A percentile compares a stretch with the other conserved stretches of the same genome.
These are phyloP conservation scores for Ramularia endophylla DNA, from an alignment of 2,329 filamentous ascomycete species.

Conservation along the genomic window DNA sequence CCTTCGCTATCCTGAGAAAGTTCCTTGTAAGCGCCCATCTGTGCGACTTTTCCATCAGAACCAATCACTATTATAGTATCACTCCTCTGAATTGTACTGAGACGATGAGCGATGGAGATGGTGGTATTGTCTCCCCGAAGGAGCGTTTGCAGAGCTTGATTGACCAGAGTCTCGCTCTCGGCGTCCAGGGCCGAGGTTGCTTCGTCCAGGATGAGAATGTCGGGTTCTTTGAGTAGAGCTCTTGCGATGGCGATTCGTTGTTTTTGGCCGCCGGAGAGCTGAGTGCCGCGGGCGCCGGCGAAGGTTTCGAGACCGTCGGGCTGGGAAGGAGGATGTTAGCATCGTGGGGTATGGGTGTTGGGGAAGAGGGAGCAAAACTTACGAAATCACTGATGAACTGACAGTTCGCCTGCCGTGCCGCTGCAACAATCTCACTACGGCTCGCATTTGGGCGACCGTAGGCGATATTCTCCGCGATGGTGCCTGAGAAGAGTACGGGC, in stretches of 20 bases:
- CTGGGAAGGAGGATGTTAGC: conserved; percentile 29
- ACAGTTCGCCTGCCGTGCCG: conserved; percentile 89
- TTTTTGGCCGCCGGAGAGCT: conserved; percentile 94
- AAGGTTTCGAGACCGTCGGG: conserved; percentile 92
- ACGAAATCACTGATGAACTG: conserved; percentile 92
- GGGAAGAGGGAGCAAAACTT: conserved; percentile 33
- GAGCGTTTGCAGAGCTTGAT: conserved; percentile 75
- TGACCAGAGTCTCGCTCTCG: conserved; percentile 94
- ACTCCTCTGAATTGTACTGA: conserved; percentile 93
- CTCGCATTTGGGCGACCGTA: conserved; percentile 81
- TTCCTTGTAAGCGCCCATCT: conserved; percentile 77
- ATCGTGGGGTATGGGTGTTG: not conserved
- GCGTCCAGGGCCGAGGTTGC: conserved; percentile 91
- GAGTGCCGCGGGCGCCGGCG: conserved; percentile 85
- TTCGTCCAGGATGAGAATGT: conserved; percentile 95
- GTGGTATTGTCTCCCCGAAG: conserved; percentile 88
- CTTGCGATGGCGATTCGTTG: conserved; percentile 96
- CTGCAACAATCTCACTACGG: conserved; percentile 73
- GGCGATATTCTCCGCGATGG: conserved; percentile 81
- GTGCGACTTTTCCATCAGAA: conserved; percentile 79
- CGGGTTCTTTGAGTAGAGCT: conserved; percentile 88
- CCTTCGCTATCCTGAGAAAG: conserved; percentile 68
- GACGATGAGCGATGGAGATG: conserved; percentile 91
- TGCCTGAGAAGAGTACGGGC: conserved; percentile 83
- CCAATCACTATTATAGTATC: conserved; percentile 92